Percentiles rank a stretch among this genome's conserved stretches.
phyloP scores from a whole-genome alignment of 2,329 filamentous ascomycete genomes.

The Pseudopithomyces chartarum region DNA sequence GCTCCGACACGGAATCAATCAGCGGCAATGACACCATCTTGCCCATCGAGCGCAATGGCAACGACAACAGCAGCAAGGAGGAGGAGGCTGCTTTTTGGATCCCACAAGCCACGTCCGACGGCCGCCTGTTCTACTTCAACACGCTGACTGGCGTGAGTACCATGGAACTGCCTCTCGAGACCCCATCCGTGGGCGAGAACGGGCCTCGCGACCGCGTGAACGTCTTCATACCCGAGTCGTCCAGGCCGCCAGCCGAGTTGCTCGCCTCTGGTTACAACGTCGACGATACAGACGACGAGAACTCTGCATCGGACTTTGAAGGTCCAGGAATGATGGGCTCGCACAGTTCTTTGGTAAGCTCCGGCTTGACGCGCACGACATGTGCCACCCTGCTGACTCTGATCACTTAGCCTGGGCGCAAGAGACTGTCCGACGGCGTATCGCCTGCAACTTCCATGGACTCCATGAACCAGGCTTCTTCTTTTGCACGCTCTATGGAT shows the following conservation, averaged over 20 bases:
- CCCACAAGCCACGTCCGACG: slow-evolving; percentile 92
- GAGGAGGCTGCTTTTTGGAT: slow-evolving; percentile 98
- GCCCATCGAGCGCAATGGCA: slow-evolving; percentile 71
- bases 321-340: slow-evolving; percentile 75
- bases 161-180: slow-evolving; percentile 92
- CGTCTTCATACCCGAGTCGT: slow-evolving; percentile 85
- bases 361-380: slow-evolving; percentile 4
- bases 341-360: slow-evolving; percentile 69
- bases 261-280: slow-evolving; percentile 82
- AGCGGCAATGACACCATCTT: slow-evolving; percentile 49
- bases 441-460: slow-evolving; percentile 92
- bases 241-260: slow-evolving; percentile 86
- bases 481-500: slow-evolving; percentile 58
- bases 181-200: slow-evolving; percentile 79
- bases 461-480: slow-evolving; percentile 75
- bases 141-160: slow-evolving; percentile 94
- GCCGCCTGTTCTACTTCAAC: slow-evolving; percentile 96
- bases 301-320: slow-evolving; percentile 81
- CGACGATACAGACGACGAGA: slow-evolving; percentile 89
- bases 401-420: slow-evolving; percentile 46
- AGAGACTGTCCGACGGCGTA: slow-evolving; percentile 69
- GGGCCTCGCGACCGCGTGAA: slow-evolving; percentile 89
- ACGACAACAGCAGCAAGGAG: slow-evolving; percentile 65
- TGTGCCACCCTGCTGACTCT: slow-evolving; percentile 21
- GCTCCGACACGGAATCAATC: slow-evolving; percentile 53